phyloP scores from a whole-genome alignment of 2,329 filamentous ascomycete species.

The Rutstroemia sp. region DNA sequence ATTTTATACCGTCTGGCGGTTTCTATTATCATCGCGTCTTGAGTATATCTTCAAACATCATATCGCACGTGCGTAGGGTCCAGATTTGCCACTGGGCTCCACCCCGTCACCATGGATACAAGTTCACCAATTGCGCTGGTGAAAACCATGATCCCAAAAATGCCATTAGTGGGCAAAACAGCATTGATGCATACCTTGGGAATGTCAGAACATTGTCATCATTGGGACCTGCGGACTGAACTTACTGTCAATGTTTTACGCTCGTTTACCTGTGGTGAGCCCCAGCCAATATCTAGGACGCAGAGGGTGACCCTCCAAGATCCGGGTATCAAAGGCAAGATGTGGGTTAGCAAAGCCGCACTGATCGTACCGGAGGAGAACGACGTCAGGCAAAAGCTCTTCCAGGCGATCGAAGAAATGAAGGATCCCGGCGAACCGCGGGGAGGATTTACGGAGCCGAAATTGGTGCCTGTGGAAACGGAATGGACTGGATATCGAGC shows the following conservation, averaged over 20 bases:
- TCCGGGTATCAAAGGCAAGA: constrained; percentile 63
- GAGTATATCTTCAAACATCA: too few species aligned
- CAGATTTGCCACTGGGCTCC: not conserved
- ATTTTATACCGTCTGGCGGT: too few species aligned
- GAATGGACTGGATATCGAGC: constrained; percentile 72
- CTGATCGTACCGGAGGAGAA: constrained; percentile 50
- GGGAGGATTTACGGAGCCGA: constrained; percentile 38
- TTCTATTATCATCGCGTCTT: too few species aligned
- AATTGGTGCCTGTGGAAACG: constrained; percentile 51
- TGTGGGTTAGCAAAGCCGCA: constrained; percentile 72
- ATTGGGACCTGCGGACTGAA: constrained; percentile 72
- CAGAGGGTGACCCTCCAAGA: constrained; percentile 58
- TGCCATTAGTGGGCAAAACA: constrained; percentile 56
- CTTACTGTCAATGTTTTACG: constrained; percentile 66
- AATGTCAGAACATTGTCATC: constrained; percentile 61
- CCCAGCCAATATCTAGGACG: constrained; percentile 44
- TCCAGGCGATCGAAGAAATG: constrained; percentile 50
- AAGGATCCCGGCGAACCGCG: constrained; percentile 24
- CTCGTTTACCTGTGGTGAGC: constrained; percentile 42
- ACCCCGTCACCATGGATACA: constrained; percentile 15
- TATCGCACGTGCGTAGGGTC: too few species aligned
- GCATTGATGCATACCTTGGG: constrained; percentile 57
- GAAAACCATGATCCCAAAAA: constrained; percentile 37
- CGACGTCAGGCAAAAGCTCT: constrained; percentile 49
- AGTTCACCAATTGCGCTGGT: constrained; percentile 29